phyloP scores from a whole-genome alignment of 495 filamentous ascomycete species.

The Mytilinidion resinicola region DNA sequence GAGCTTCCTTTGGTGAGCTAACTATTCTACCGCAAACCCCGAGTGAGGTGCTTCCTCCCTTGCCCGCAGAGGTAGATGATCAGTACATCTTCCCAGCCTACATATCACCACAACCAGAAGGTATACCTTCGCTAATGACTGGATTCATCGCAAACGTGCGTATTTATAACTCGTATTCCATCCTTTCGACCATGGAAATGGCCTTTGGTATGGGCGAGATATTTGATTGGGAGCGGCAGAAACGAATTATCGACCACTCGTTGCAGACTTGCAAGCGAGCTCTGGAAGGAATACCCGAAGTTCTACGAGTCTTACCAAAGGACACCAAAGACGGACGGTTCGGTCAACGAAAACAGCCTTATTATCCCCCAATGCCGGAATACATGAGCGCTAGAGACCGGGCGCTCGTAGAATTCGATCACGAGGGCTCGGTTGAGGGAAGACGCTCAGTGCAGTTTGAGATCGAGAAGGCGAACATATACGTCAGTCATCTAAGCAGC shows the following conservation, averaged over 20 bases:
- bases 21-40: conserved; percentile 65
- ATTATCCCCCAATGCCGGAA: conserved; percentile 25
- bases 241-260: conserved; percentile 54
- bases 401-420: conserved; percentile 10
- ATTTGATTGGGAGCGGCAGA: conserved; percentile 68
- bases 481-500: conserved; percentile 65
- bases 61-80: conserved; percentile 75
- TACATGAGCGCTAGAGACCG: conserved; percentile 17
- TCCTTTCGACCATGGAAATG: conserved; percentile 62
- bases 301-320: conserved; percentile 48
- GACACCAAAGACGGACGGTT: conserved; percentile 18
- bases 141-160: conserved; percentile 74
- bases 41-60: conserved; percentile 69
- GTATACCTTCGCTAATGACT: conserved; percentile 54
- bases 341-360: conserved; percentile 20
- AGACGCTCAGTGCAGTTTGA: conserved; percentile 62
- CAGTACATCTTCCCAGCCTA: conserved; percentile 60
- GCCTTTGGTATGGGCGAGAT: conserved; percentile 64
- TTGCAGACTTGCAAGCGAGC: conserved; percentile 55
- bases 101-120: conserved; percentile 56
- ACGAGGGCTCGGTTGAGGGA: conserved; percentile 28
- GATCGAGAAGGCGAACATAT: conserved; percentile 80
- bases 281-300: conserved; percentile 52
- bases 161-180: conserved; percentile 64
- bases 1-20: conserved; percentile 55